These are phyloP conservation scores for Fabrea salina DNA, from an alignment of 169 alveolate species.

Conservation along the genomic window DNA sequence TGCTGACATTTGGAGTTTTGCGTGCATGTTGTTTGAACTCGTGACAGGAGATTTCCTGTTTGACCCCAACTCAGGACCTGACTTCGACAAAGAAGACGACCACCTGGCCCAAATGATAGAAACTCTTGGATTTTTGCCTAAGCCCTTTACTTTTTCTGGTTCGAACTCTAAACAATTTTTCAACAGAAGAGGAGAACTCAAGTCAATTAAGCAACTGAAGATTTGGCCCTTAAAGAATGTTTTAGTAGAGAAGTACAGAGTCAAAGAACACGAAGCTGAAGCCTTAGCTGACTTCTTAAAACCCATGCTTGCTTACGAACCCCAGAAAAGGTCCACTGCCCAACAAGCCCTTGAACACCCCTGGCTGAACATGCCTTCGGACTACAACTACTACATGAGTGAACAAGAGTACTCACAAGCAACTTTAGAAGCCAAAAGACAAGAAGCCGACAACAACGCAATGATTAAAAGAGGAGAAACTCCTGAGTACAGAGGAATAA, in stretches of 20 bases:
- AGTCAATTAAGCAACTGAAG: constrained; percentile 62
- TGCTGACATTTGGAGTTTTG: constrained; percentile 98
- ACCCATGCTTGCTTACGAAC: constrained; percentile 78
- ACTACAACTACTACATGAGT: too few relatives aligned
- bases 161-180: constrained; percentile 36
- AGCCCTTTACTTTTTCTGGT: constrained; percentile 80
- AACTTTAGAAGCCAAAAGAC: too few relatives aligned
- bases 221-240: constrained; percentile 82
- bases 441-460: too few relatives aligned
- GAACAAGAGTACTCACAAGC: too few relatives aligned
- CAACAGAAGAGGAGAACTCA: neutral
- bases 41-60: constrained; percentile 98
- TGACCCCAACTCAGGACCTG: constrained; percentile 95
- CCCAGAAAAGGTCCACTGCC: constrained; percentile 79
- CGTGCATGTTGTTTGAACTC: constrained; percentile 97
- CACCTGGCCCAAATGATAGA: constrained; percentile 91
- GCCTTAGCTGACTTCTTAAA: constrained; percentile 73
- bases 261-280: constrained; percentile 79
- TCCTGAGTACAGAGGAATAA: too few relatives aligned
- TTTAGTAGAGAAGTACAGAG: constrained; percentile 79
- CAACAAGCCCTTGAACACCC: constrained; percentile 76
- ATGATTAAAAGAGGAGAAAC: too few relatives aligned
- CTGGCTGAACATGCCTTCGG: constrained; percentile 75
- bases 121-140: constrained; percentile 91
- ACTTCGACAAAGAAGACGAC: constrained; percentile 87